Evolutionary conservation across 805 yeast genomes (phyloP).

Genomic region (Candida berthetii): DNA sequence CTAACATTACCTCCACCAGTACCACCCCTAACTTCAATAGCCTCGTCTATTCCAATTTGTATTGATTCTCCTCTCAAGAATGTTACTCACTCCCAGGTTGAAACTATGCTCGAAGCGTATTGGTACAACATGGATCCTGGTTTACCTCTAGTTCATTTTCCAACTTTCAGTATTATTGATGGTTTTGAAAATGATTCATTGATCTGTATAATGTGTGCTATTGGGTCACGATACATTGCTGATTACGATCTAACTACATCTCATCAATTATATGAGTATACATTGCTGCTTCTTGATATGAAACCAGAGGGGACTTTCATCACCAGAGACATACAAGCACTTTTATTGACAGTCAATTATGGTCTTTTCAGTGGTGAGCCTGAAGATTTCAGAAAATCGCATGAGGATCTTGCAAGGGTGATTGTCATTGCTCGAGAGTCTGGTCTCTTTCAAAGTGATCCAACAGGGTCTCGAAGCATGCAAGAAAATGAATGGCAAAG

Average conservation of each 20-base stretch:
- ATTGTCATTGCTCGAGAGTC: not conserved
- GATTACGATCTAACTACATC: not conserved
- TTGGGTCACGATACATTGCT: not conserved
- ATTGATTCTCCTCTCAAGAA: too few relatives aligned
- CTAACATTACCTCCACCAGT: too few relatives aligned
- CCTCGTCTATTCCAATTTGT: too few relatives aligned
- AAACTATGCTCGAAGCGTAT: not conserved
- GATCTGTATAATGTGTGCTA: not conserved
- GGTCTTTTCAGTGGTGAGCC: not conserved
- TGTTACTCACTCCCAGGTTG: not conserved
- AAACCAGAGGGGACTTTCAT: not conserved
- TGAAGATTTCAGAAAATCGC: not conserved
- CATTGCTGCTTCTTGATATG: not conserved
- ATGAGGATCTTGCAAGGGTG: not conserved
- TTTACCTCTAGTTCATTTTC: slow-evolving; percentile 7
- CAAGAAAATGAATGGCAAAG: not conserved
- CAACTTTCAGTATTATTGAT: slow-evolving; percentile 2
- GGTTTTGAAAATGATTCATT: not conserved
- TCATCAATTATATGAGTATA: not conserved
- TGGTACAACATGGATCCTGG: slow-evolving; percentile 7
- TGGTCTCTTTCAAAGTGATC: not conserved
- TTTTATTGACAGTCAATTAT: too few relatives aligned
- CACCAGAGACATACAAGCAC: not conserved
- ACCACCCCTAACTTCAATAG: too few relatives aligned
- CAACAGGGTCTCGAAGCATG: not conserved